These are phyloP conservation scores for Chaetoceros muelleri DNA, from an alignment of 108 stramenopile genomes.

Conservation along the genomic window DNA sequence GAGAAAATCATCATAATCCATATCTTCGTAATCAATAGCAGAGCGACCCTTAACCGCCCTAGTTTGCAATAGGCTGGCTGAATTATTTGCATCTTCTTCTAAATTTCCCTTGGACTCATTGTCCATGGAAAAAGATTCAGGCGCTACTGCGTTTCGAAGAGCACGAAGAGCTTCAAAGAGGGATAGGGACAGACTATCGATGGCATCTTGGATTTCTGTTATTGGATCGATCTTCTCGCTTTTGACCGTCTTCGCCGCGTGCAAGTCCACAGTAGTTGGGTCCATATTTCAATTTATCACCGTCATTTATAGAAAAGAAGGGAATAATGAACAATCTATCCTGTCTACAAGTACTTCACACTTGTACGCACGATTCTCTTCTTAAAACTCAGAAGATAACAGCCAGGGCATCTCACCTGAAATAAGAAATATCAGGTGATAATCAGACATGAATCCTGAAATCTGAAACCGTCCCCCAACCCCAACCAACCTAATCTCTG, in stretches of 20 bases:
- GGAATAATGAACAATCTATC: too few species aligned
- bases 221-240: background rate
- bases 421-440: background rate
- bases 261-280: background rate
- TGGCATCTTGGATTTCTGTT: background rate
- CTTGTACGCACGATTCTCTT: background rate
- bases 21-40: too few species aligned
- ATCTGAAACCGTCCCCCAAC: too few species aligned
- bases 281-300: background rate
- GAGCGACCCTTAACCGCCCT: constrained; percentile 12
- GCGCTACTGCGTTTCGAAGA: constrained; percentile 71
- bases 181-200: constrained; percentile 58
- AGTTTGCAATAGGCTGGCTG: background rate
- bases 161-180: constrained; percentile 84
- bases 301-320: too few species aligned
- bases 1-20: constrained; percentile 52
- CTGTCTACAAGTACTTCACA: too few species aligned
- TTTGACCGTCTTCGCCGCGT: background rate
- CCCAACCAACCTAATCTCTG: too few species aligned
- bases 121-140: constrained; percentile 27
- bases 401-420: background rate
- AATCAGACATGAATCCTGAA: too few species aligned
- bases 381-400: background rate
- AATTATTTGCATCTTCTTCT: background rate
- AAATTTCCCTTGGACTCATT: background rate